Conservation (phyloP, 169 alveolate genomes). For the Cryptosporidium baileyi region DNA sequence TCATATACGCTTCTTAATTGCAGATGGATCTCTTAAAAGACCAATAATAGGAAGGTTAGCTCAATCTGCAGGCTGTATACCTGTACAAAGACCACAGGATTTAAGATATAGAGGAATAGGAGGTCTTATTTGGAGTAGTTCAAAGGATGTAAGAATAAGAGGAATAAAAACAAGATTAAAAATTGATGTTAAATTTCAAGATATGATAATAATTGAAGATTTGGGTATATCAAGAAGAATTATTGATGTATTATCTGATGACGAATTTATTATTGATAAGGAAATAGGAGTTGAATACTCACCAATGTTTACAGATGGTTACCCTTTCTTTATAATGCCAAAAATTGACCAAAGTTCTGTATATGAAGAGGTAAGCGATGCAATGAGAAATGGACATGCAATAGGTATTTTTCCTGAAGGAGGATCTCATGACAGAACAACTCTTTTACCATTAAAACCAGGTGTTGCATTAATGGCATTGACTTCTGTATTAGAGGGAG, state of each 20-base stretch:
- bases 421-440: constrained; percentile 94
- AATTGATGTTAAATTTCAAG: constrained; percentile 85
- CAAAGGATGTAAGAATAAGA: constrained; percentile 69
- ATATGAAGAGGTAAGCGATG: constrained; percentile 85
- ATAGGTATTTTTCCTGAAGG: constrained; percentile 96
- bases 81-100: constrained; percentile 88
- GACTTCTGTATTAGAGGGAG: constrained; percentile 89
- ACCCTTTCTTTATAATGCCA: constrained; percentile 80
- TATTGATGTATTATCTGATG: constrained; percentile 84
- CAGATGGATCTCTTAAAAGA: constrained; percentile 81
- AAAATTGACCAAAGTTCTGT: constrained; percentile 90
- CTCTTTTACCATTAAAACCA: constrained; percentile 91
- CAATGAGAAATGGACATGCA: constrained; percentile 86
- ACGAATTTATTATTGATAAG: constrained; percentile 80
- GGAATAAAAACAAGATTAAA: constrained; percentile 86
- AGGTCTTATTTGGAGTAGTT: constrained; percentile 76
- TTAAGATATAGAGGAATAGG: constrained; percentile 85
- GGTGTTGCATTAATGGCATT: constrained; percentile 93
- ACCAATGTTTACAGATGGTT: constrained; percentile 60
- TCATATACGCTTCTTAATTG: constrained; percentile 85
- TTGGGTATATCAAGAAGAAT: constrained; percentile 78
- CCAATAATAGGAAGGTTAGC: constrained; percentile 86
- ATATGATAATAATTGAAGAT: constrained; percentile 78
- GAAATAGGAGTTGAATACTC: constrained; percentile 68
- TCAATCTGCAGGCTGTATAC: constrained; percentile 86